Percentiles rank a stretch among this genome's conserved stretches.
Conservation (phyloP, 31 red algal species). For the Asparagopsis taxiformis region DNA sequence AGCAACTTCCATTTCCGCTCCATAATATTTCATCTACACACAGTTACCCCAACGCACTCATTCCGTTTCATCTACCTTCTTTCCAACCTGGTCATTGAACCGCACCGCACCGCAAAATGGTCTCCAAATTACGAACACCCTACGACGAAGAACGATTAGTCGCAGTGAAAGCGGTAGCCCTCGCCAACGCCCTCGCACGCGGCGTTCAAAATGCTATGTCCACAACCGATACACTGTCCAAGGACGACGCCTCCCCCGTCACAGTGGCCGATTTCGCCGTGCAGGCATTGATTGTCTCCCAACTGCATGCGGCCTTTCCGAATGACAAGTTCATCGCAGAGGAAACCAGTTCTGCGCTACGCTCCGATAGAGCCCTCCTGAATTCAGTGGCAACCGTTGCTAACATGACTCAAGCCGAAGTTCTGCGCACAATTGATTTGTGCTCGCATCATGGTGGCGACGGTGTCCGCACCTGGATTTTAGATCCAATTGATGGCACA, state of each 20-base stretch:
- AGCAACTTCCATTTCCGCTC: neutral
- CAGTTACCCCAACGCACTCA: neutral
- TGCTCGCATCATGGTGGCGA: slow-evolving; percentile 48
- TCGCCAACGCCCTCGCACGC: slow-evolving; percentile 33
- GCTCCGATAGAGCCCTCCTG: slow-evolving; percentile 25
- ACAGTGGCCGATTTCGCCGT: slow-evolving; percentile 95
- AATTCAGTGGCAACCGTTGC: slow-evolving; percentile 30
- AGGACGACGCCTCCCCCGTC: slow-evolving; percentile 86
- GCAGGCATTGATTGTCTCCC: slow-evolving; percentile 74
- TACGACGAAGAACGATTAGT: slow-evolving; percentile 25
- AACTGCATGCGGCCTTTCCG: slow-evolving; percentile 65
- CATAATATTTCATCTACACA: neutral
- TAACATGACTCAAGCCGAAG: slow-evolving; percentile 23
- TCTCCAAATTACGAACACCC: neutral
- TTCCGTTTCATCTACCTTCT: neutral
- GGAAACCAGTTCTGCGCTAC: slow-evolving; percentile 58
- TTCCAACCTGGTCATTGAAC: neutral
- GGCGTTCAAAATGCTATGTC: slow-evolving; percentile 29
- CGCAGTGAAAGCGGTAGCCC: slow-evolving; percentile 43
- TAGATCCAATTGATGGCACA: slow-evolving; percentile 98
- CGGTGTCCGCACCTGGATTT: slow-evolving; percentile 78
- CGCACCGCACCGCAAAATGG: no score
- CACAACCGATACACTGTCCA: slow-evolving; percentile 19
- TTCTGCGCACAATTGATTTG: slow-evolving; percentile 59
- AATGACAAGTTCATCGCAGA: slow-evolving; percentile 88